Evolutionary conservation across 1,284 basidiomycete species (phyloP).

Genomic region (Abortiporus biennis): DNA sequence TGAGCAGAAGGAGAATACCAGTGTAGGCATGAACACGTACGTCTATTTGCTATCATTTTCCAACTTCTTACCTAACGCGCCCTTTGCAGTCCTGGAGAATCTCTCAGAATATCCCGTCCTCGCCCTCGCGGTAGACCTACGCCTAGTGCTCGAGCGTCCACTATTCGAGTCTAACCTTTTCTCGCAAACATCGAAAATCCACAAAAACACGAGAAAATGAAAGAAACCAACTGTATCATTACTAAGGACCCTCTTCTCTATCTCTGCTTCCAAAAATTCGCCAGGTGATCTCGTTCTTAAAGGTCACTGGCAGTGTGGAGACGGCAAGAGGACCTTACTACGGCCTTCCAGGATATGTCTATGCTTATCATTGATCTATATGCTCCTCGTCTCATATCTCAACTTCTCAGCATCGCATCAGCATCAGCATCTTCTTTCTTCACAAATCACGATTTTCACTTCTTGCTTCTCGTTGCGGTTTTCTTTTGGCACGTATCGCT

Average conservation of each 20-base stretch:
- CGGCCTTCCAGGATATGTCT: constrained; percentile 9
- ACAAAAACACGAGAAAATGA: too few relatives aligned
- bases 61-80: not conserved
- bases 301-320: not conserved
- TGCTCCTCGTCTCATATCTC: too few relatives aligned
- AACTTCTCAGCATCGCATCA: too few relatives aligned
- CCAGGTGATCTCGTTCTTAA: not conserved
- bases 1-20: constrained; percentile 45
- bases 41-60: constrained; percentile 20
- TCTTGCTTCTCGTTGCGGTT: too few relatives aligned
- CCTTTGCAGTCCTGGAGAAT: constrained; percentile 45
- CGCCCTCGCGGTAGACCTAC: constrained; percentile 52
- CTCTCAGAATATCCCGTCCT: constrained; percentile 60
- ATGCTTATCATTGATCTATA: too few relatives aligned
- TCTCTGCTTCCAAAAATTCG: constrained; percentile 8
- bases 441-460: too few relatives aligned
- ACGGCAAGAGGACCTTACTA: constrained; percentile 3
- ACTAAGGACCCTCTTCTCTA: too few relatives aligned
- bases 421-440: too few relatives aligned
- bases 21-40: constrained; percentile 46
- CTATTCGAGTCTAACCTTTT: constrained; percentile 17
- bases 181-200: too few relatives aligned
- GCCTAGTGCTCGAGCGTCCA: constrained; percentile 30
- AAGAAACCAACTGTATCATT: too few relatives aligned
- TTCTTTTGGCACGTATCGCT: too few relatives aligned